phyloP scores from a whole-genome alignment of 805 yeast genomes.

The Metschnikowia reukaufii region DNA sequence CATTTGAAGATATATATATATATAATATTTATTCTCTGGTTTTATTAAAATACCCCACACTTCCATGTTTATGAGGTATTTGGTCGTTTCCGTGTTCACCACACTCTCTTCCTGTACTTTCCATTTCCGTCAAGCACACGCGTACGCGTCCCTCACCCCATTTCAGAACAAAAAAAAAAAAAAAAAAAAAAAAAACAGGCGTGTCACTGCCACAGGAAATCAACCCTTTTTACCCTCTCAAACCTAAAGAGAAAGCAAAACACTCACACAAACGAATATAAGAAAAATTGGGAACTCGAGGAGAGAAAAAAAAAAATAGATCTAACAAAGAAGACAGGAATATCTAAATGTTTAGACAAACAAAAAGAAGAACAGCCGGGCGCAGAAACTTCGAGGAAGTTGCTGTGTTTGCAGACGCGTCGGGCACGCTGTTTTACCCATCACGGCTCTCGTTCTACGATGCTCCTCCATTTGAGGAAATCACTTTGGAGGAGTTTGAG shows the following conservation, averaged over 20 bases:
- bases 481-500: constrained; percentile 91
- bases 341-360: constrained; percentile 61
- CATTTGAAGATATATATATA: too few relatives aligned
- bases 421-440: constrained; percentile 44
- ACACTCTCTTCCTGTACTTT: not conserved
- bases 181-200: not conserved
- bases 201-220: not conserved
- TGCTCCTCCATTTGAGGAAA: constrained; percentile 77
- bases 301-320: not conserved
- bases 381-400: constrained; percentile 60
- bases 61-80: too few relatives aligned
- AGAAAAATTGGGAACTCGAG: not conserved
- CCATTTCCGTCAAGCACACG: not conserved
- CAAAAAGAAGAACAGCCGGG: constrained; percentile 73
- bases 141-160: not conserved
- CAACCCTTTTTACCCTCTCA: not conserved
- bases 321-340: not conserved
- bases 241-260: not conserved
- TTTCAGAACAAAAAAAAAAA: not conserved
- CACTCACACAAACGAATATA: too few relatives aligned
- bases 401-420: constrained; percentile 28
- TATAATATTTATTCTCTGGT: too few relatives aligned
- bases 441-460: constrained; percentile 73
- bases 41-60: too few relatives aligned
- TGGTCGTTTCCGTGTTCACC: too few relatives aligned